phyloP scores from a whole-genome alignment of 1,284 basidiomycete genomes.

The Neolentinus lepideus region DNA sequence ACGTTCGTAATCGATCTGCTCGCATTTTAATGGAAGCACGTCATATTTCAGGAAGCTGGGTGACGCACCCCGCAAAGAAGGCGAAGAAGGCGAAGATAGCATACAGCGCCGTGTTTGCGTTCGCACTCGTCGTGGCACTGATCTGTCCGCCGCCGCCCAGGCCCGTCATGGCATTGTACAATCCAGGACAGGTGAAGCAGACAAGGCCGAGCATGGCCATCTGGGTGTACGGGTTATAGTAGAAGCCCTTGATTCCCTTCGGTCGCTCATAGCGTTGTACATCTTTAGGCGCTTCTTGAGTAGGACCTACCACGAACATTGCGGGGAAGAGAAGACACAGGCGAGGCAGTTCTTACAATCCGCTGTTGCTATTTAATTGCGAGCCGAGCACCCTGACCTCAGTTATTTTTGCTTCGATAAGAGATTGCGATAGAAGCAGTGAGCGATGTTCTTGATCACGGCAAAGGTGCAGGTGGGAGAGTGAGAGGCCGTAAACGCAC shows the following conservation, averaged over 20 bases:
- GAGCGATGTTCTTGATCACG: background rate
- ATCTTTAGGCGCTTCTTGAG: background rate
- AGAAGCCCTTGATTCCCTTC: background rate
- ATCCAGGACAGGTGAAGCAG: constrained; percentile 36
- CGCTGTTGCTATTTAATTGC: too few species aligned
- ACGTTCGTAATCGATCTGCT: background rate
- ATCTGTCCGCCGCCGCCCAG: constrained; percentile 39
- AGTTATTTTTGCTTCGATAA: background rate
- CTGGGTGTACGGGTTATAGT: background rate
- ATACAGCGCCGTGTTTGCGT: constrained; percentile 37
- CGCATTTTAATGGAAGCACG: constrained; percentile 40
- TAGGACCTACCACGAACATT: background rate
- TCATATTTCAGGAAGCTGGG: background rate
- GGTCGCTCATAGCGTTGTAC: background rate
- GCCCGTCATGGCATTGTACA: constrained; percentile 43
- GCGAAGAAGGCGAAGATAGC: constrained; percentile 37
- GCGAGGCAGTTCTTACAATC: background rate
- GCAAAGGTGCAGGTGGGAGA: background rate
- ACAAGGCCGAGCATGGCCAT: constrained; percentile 13
- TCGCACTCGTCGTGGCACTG: constrained; percentile 33
- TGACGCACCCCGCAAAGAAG: constrained; percentile 19
- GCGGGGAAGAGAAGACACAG: background rate
- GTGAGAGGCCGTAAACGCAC: background rate
- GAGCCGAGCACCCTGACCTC: too few species aligned
- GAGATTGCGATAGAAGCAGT: background rate